A percentile compares a stretch with the other conserved stretches of the same genome.
Conservation (phyloP, 2,329 filamentous ascomycete species). For the Juglanconis oblonga region DNA sequence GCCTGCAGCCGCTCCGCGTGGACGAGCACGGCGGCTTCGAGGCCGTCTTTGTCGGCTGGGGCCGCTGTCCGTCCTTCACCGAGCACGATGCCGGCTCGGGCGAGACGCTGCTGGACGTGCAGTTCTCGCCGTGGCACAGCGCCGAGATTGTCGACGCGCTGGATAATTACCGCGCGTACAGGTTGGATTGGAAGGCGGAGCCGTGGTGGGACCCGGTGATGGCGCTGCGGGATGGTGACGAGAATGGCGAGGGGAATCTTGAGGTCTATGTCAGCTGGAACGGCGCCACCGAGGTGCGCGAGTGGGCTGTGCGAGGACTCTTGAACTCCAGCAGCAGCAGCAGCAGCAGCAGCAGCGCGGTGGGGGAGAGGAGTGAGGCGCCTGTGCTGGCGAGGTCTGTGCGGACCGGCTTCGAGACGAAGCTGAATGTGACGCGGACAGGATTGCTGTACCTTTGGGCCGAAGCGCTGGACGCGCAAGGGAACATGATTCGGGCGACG, state of each 20-base stretch:
- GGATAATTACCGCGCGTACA: slow-evolving; percentile 27
- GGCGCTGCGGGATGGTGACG: slow-evolving; percentile 17
- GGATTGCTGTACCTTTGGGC: slow-evolving; percentile 12
- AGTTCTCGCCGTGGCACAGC: slow-evolving; percentile 31
- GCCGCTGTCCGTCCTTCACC: slow-evolving; percentile 43
- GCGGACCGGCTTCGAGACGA: slow-evolving; percentile 18
- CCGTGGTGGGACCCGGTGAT: slow-evolving; percentile 24
- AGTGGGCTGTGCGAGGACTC: slow-evolving; percentile 16
- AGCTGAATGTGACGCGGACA: background rate
- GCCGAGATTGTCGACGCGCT: slow-evolving; percentile 21
- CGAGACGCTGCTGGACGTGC: slow-evolving; percentile 37
- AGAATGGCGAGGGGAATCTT: slow-evolving; percentile 5
- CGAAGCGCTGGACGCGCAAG: slow-evolving; percentile 13
- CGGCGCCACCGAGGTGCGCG: slow-evolving; percentile 29
- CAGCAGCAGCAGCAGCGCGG: no score
- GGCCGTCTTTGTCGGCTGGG: slow-evolving; percentile 44
- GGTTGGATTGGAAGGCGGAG: slow-evolving; percentile 26
- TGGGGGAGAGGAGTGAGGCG: background rate
- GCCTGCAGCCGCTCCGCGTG: slow-evolving; percentile 31
- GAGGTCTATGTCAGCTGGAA: slow-evolving; percentile 30
- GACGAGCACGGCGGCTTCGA: background rate
- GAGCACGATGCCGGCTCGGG: slow-evolving; percentile 39
- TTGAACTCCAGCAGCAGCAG: background rate
- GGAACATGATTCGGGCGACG: slow-evolving; percentile 23
- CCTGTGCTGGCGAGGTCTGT: slow-evolving; percentile 4